Evolutionary conservation across 2,329 filamentous ascomycete genomes (phyloP), one percentile per base, ranked within the genome.

Genomic region (Colletotrichum sp.): DNA sequence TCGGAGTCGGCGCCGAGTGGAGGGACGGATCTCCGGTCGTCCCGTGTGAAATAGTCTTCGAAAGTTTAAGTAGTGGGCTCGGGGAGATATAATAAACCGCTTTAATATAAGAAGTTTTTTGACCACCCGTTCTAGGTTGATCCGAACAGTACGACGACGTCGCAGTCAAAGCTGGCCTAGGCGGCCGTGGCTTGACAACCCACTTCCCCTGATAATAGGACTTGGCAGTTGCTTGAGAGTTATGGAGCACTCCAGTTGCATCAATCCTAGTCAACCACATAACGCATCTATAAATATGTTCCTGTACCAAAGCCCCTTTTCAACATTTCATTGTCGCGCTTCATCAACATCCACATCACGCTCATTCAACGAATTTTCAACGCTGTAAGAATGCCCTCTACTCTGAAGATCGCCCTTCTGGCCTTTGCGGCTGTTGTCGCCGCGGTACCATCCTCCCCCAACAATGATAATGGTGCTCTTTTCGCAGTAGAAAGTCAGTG

Each of bases 401-500:
- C 36, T 10, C 14, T 65, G 10, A 71, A 71, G 14, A 65, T 65
- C 14, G 10, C 36, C 14, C 0, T 71, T 18, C 16, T 71, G 13
- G 59, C 59, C 39, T 32, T 65, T 4, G 34, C 21, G 2, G 26
- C 39, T 16, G 3, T 71, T 18, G 68, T 52, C 4, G 2, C 59
- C 6, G 59, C 68, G n/a, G 39, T 71, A 16, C 68, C 59, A 52
- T 71, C 59, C 36, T 64, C 68, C 7, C 28, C 59, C 3, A 64
- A 63, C 26, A 26, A 32, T 21, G 68, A 71, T 43, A 16, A 55
- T 1, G 39, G 59, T 26, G 14, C 59, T 6, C 59, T 71, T 34
- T 71, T 71, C 7, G 68, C 68, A n/a, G 30, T 71, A 10, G 68
- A 71, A 30, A 65, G 68, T 70, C 16, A 34, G 68, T 65, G 7